These are phyloP conservation scores for Coprinopsis strossmayeri DNA, from an alignment of 768 basidiomycete genomes.

Conservation along the genomic window DNA sequence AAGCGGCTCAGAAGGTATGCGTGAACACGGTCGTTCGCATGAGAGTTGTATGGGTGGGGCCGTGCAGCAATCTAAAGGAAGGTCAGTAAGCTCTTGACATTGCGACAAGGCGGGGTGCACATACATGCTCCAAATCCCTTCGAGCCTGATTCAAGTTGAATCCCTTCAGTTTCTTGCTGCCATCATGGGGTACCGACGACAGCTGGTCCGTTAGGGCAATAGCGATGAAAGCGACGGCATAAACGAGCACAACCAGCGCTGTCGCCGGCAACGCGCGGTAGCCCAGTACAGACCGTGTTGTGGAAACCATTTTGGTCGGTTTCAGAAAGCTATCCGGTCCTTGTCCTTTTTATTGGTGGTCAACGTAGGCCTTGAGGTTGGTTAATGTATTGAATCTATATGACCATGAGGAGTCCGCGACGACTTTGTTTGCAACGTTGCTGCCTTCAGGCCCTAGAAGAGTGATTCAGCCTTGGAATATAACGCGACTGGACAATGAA, in stretches of 20 bases:
- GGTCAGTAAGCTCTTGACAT: too few species aligned
- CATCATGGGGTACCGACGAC: constrained; percentile 30
- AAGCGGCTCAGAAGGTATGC: constrained; percentile 53
- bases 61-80: constrained; percentile 46
- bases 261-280: constrained; percentile 23
- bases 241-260: constrained; percentile 39
- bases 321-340: too few species aligned
- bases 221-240: constrained; percentile 38
- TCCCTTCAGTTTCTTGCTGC: constrained; percentile 28
- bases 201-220: constrained; percentile 45
- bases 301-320: too few species aligned
- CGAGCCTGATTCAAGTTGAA: constrained; percentile 49
- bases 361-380: neutral
- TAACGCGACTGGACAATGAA: too few species aligned
- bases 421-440: neutral
- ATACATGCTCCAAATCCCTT: constrained; percentile 49
- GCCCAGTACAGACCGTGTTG: constrained; percentile 15
- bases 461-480: too few species aligned
- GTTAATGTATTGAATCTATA: neutral
- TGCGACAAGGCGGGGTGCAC: too few species aligned
- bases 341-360: neutral
- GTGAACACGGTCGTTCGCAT: constrained; percentile 65
- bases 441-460: neutral
- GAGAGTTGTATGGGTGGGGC: constrained; percentile 77
- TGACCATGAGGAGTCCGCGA: neutral